Base-by-base conservation (phyloP, 257 asterid genomes). In the Leptodermis oblonga region DNA sequence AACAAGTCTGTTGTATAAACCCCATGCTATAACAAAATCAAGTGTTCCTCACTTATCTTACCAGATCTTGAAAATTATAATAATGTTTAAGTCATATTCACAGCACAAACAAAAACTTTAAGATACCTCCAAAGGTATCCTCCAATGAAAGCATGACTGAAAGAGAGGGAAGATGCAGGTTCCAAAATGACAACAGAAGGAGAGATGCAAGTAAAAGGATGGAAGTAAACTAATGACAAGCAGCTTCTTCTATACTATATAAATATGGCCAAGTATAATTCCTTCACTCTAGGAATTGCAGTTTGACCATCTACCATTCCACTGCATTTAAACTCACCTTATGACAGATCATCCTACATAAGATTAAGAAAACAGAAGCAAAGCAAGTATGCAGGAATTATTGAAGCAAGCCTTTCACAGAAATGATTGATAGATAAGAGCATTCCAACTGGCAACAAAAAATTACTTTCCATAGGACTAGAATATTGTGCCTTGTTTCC, bases 391-490 rank as follows among this genome's bases (percentile, higher is more conserved):
- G 20, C 37, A 45, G n/a, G 41, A 36, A 37, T 7, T 36, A 3
- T 23, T 9, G 12, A 22, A 14, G 31, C 26, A 54, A 20, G 58
- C 56, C 43, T 18, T 22, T 45, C 10, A 62, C n/a, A 4, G 34
- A 1, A 72, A 30, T 65, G 18, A 61, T 28, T 33, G 45, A 64
- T 60, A 23, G 23, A 52, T 36, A 54, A n/a, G 30, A 73, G 59
- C 13, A 43, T 18, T 56, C 11, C 43, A 26, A 45, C 69, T 28
- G 54, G 14, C 49, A 58, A 51, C 58, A 69, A 58, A 41, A 75
- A 37, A 53, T 20, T 42, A 63, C 36, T 53, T n/a, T 39, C 42
- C 43, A 65, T 70, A 30, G 43, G 3, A 25, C 30, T 45, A 63
- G 54, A 10, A 63, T 31, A 63, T n/a, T n/a, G n/a, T 28, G 34